phyloP scores from a whole-genome alignment of 2,329 filamentous ascomycete species.

The Stylonectria norvegica region DNA sequence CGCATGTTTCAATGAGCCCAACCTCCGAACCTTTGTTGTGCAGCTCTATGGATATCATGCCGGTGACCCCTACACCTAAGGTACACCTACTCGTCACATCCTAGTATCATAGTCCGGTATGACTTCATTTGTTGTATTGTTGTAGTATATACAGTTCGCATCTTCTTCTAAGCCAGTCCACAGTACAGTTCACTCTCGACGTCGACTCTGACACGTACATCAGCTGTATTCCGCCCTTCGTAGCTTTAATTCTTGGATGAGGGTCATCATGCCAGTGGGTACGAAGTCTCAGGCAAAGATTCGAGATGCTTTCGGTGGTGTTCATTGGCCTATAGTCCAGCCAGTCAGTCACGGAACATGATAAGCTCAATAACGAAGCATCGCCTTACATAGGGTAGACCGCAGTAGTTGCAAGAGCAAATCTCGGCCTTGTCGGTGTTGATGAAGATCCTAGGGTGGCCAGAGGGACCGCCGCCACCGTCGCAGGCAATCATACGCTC shows the following conservation, averaged over 20 bases:
- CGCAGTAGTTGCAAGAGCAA: conserved; percentile 85
- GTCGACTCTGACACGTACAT: conserved; percentile 9
- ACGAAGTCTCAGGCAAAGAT: conserved; percentile 74
- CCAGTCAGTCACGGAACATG: too few relatives aligned
- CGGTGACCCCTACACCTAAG: too few relatives aligned
- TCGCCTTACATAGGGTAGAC: conserved; percentile 87
- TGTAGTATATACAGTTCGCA: conserved; percentile 24
- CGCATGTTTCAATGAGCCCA: too few relatives aligned
- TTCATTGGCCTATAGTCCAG: conserved; percentile 69
- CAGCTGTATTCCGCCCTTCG: conserved; percentile 7
- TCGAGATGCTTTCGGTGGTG: conserved; percentile 82
- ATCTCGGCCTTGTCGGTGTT: conserved; percentile 98
- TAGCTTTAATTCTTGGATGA: conserved; percentile 11
- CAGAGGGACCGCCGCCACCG: conserved; percentile 83
- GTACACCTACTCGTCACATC: too few relatives aligned
- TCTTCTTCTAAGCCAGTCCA: conserved; percentile 12
- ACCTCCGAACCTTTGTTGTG: too few relatives aligned
- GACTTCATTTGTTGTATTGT: conserved; percentile 23
- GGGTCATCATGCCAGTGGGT: conserved; percentile 62
- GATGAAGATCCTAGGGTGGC: conserved; percentile 93
- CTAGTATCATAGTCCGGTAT: too few relatives aligned
- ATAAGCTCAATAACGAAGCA: too few relatives aligned
- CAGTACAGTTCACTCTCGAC: conserved; percentile 12
- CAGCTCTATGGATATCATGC: too few relatives aligned
- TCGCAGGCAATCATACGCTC: conserved; percentile 80